These are phyloP conservation scores for Iberis pinnata DNA, from an alignment of 345 rosid genomes.

Conservation along the genomic window DNA sequence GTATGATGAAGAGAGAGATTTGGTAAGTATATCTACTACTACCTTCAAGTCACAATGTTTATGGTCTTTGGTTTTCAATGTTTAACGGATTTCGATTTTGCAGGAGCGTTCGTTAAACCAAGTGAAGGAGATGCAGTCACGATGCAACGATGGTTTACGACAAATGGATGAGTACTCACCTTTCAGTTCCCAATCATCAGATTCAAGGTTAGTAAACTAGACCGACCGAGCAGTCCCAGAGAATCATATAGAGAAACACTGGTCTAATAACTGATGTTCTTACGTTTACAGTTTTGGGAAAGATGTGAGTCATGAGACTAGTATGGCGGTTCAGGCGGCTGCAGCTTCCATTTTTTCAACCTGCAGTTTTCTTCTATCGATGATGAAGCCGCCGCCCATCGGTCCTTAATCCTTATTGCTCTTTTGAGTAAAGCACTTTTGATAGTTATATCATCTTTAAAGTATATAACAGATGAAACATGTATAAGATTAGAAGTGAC, in stretches of 20 bases:
- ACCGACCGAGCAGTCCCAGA: background rate
- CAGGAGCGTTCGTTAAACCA: conserved; percentile 71
- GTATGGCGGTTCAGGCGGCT: conserved; percentile 76
- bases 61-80: background rate
- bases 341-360: conserved; percentile 97
- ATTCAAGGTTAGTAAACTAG: conserved; percentile 38
- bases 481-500: conserved; percentile 23
- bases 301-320: conserved; percentile 37
- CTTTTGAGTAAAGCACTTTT: background rate
- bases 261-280: conserved; percentile 4
- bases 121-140: conserved; percentile 69
- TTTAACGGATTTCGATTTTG: conserved; percentile 22
- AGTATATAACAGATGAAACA: conserved; percentile 21
- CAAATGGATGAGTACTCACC: conserved; percentile 35
- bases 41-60: conserved; percentile 17
- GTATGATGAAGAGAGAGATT: conserved; percentile 67
- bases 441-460: conserved; percentile 10
- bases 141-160: conserved; percentile 70
- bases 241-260: background rate
- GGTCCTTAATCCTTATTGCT: conserved; percentile 41
- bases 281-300: conserved; percentile 40
- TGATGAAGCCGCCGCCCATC: conserved; percentile 47
- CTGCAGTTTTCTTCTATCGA: conserved; percentile 58
- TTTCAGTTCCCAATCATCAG: conserved; percentile 39
- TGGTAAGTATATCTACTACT: conserved; percentile 46